Percentiles rank a stretch among this genome's conserved stretches.
phyloP scores from a whole-genome alignment of 371 early-diverging fungal genomes.

The Capniomyces stellatus region DNA sequence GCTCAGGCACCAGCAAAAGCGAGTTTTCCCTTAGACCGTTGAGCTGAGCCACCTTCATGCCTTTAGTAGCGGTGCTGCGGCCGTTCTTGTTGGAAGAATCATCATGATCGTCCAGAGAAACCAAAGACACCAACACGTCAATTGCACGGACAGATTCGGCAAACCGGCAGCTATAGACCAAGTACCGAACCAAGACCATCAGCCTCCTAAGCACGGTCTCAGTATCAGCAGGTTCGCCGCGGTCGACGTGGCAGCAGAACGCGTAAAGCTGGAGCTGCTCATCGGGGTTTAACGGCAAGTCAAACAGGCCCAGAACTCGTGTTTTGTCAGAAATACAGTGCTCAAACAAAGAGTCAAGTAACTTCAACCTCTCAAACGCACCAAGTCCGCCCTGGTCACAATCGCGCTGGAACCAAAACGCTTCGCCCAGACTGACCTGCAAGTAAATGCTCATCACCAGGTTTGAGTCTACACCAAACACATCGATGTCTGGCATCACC shows the following conservation, averaged over 20 bases:
- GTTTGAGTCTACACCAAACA: constrained; percentile 7
- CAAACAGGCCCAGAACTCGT: too few species aligned
- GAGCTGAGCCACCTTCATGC: too few species aligned
- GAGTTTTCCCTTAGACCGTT: too few species aligned
- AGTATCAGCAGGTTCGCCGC: background rate
- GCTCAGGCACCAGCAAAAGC: too few species aligned
- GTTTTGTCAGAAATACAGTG: too few species aligned
- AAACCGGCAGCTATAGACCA: constrained; percentile 18
- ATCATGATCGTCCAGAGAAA: too few species aligned
- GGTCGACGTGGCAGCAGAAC: background rate
- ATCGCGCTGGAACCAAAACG: constrained; percentile 19
- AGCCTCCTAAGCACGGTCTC: background rate
- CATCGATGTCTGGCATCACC: constrained; percentile 10
- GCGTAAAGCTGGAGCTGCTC: background rate
- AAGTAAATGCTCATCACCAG: constrained; percentile 15
- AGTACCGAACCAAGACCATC: constrained; percentile 19
- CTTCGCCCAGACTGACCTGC: constrained; percentile 12
- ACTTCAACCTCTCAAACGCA: constrained; percentile 7
- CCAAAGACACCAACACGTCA: constrained; percentile 5
- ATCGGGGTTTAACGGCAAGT: constrained; percentile 1
- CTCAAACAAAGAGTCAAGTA: constrained; percentile 16
- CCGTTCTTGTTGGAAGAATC: too few species aligned
- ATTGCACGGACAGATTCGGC: constrained; percentile 19
- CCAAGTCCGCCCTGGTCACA: background rate
- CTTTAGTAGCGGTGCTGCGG: too few species aligned